These are phyloP conservation scores for Porogramme epimiltina DNA, from an alignment of 1,284 basidiomycete genomes.

Conservation along the genomic window DNA sequence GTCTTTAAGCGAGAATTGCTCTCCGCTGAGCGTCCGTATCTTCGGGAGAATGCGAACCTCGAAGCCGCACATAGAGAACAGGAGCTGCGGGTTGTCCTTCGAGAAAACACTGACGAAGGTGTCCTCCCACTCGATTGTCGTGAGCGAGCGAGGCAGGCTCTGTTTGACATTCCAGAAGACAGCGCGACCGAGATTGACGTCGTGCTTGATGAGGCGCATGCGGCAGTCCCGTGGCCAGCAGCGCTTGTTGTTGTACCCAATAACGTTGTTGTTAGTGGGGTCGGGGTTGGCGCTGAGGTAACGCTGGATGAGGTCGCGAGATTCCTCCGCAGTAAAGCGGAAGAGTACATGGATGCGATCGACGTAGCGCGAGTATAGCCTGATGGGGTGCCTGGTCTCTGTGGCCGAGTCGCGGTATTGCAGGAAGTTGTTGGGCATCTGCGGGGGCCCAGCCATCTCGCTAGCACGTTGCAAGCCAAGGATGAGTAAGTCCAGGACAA, in stretches of 20 bases:
- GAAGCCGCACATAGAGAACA: slow-evolving; percentile 99
- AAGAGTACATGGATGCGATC: slow-evolving; percentile 94
- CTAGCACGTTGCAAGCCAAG: slow-evolving; percentile 93
- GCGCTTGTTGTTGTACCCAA: slow-evolving; percentile 98
- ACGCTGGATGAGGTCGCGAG: slow-evolving; percentile 96
- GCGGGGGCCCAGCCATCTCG: slow-evolving; percentile 95
- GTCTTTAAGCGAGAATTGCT: slow-evolving; percentile 96
- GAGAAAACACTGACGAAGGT: slow-evolving; percentile 97
- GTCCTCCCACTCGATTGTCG: slow-evolving; percentile 99
- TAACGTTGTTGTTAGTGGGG: slow-evolving; percentile 98
- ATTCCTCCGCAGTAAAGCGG: slow-evolving; percentile 98
- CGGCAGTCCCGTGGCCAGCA: slow-evolving; percentile 99
- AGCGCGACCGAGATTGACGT: slow-evolving; percentile 97
- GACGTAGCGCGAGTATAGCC: slow-evolving; percentile 93
- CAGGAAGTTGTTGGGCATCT: slow-evolving; percentile 95
- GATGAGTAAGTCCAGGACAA: slow-evolving; percentile 90
- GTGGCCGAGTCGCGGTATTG: slow-evolving; percentile 93
- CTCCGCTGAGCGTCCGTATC: slow-evolving; percentile 91
- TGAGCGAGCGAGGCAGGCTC: slow-evolving; percentile 91
- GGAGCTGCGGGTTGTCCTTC: slow-evolving; percentile 95
- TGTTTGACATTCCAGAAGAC: slow-evolving; percentile 99
- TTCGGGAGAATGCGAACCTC: slow-evolving; percentile 97
- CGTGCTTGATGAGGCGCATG: slow-evolving; percentile 99
- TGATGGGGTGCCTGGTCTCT: slow-evolving; percentile 92
- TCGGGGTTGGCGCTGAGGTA: slow-evolving; percentile 97